These are phyloP conservation scores for Tuber calosporum DNA, from an alignment of 495 filamentous ascomycete species.

Conservation along the genomic window DNA sequence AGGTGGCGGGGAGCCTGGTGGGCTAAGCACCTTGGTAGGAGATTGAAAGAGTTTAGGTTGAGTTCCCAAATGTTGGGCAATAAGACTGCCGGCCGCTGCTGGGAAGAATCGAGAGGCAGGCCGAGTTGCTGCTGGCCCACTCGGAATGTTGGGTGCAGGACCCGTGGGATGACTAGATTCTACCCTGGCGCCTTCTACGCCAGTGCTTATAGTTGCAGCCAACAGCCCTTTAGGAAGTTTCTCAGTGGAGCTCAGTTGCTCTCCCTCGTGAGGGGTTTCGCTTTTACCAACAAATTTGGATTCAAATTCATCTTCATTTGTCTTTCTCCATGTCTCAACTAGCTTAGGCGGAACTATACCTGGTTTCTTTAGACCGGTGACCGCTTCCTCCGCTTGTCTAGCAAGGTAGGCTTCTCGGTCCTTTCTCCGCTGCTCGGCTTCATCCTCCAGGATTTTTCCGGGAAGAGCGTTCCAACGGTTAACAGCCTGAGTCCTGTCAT, in stretches of 20 bases:
- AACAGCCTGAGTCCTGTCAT: slow-evolving; percentile 33
- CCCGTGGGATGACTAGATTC: slow-evolving; percentile 4
- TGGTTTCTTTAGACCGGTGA: slow-evolving; percentile 30
- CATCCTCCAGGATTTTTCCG: slow-evolving; percentile 31
- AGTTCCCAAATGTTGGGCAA: slow-evolving; percentile 35
- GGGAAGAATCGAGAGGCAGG: slow-evolving; percentile 39
- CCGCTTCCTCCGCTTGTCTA: slow-evolving; percentile 32
- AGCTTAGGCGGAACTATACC: slow-evolving; percentile 26
- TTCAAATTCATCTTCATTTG: slow-evolving; percentile 17
- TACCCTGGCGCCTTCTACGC: neutral
- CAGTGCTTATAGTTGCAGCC: slow-evolving; percentile 8
- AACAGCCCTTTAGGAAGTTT: slow-evolving; percentile 2
- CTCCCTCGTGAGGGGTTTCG: slow-evolving; percentile 23
- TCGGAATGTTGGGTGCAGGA: slow-evolving; percentile 21
- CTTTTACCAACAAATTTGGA: slow-evolving; percentile 28
- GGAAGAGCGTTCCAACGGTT: slow-evolving; percentile 35
- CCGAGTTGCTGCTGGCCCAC: slow-evolving; percentile 23
- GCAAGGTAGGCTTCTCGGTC: slow-evolving; percentile 29
- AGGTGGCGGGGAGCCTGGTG: slow-evolving; percentile 35
- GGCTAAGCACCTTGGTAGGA: slow-evolving; percentile 14
- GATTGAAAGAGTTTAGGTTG: slow-evolving; percentile 12
- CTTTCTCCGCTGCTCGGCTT: slow-evolving; percentile 27
- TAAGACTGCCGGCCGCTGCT: slow-evolving; percentile 25
- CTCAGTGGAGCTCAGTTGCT: slow-evolving; percentile 8
- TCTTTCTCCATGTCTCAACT: slow-evolving; percentile 39